Evolutionary conservation across 2,329 filamentous ascomycete genomes (phyloP), one percentile per base, ranked within the genome.

Genomic region (Neonectria punicea): DNA sequence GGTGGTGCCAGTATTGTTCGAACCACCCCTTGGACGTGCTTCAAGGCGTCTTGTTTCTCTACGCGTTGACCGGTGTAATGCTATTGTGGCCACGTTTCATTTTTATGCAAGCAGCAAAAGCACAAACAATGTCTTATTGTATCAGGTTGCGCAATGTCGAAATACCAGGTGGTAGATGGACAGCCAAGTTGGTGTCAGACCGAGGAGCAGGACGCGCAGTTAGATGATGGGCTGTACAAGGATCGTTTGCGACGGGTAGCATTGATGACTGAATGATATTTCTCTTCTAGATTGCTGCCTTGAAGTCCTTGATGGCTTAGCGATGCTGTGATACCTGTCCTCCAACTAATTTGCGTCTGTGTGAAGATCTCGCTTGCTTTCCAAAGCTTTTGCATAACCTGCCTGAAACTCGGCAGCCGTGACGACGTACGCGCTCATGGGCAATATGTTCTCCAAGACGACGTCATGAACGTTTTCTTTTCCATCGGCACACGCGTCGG

Each of bases 211-310:
- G 61, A 61, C 39, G 46, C 57, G 67, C 57, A 65, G 67, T 63
- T 73, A 69, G 67, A 71, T 65, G 60, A 61, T 41, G 66, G 65
- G 68, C 58, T 72, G 70, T 67, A 55, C 62, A 47, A 61, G 58
- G 57, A 61, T 61, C 60, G 63, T 72, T 67, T 47, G 54, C 41
- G 30, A 30, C 49, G 61, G 61, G 55, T 44, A 61, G 61, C 67
- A 68, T 66, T 74, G 70, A 74, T 67, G 73, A 74, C 53, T 74
- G 71, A 74, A 74, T 74, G 73, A 74, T 53, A 74, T 65, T 69
- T 70, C 30, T 58, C 62, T 66, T 69, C 60, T 62, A 69, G 61
- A 61, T 55, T 67, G 46, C 57, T 53, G 36, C 18, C 25, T n/a
- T 22, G 53, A 20, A 20, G n/a, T 14, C 20, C 16, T 8, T 5